These are phyloP conservation scores for Hyaloperonospora arabidopsidis DNA, from an alignment of 352 stramenopile species.

Conservation along the genomic window DNA sequence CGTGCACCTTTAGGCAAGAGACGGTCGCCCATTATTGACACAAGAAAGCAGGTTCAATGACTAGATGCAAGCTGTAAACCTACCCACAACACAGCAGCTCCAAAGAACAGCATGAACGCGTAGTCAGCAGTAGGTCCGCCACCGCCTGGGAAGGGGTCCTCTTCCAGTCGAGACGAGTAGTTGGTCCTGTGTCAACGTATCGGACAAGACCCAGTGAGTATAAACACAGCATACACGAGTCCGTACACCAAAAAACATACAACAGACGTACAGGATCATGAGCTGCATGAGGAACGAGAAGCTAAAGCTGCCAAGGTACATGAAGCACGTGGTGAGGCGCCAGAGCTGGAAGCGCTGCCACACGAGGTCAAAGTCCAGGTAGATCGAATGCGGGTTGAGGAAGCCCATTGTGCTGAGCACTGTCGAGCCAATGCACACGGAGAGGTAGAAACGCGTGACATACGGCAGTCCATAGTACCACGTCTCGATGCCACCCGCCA, in stretches of 20 bases:
- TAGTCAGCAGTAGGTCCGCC: conserved; percentile 81
- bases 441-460: conserved; percentile 83
- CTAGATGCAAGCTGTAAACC: conserved; percentile 4
- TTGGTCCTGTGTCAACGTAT: conserved; percentile 39
- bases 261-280: conserved; percentile 72
- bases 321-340: conserved; percentile 83
- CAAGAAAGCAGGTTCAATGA: no score
- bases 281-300: conserved; percentile 88
- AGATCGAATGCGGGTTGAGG: conserved; percentile 73
- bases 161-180: conserved; percentile 77
- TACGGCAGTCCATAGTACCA: conserved; percentile 83
- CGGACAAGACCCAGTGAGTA: neutral
- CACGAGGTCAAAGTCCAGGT: conserved; percentile 81
- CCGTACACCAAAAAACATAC: no score
- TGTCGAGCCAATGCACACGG: conserved; percentile 77
- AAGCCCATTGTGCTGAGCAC: conserved; percentile 70
- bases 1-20: no score
- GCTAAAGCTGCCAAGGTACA: conserved; percentile 82
- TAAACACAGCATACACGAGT: no score
- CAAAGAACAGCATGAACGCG: conserved; percentile 86
- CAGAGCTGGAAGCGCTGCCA: conserved; percentile 86
- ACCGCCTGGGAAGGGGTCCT: conserved; percentile 77
- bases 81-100: conserved; percentile 69
- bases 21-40: neutral
- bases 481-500: conserved; percentile 67